Evolutionary conservation across 495 filamentous ascomycete species (phyloP), one percentile per base, ranked within the genome.

Genomic region (Beverwykella pulmonaria): DNA sequence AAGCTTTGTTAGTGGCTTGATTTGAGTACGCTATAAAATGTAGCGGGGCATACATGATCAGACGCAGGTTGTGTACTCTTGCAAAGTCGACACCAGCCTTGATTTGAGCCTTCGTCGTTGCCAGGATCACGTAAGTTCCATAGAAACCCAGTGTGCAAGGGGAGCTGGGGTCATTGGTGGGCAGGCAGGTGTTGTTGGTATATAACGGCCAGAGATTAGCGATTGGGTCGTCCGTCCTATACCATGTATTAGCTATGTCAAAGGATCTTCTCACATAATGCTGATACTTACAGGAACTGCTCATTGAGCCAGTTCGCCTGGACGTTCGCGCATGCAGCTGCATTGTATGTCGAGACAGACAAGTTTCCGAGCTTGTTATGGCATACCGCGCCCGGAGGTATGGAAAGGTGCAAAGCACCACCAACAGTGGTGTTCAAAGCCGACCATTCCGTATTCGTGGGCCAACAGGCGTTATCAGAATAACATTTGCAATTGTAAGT

Each of bases 401-500:
- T 5, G 30, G 63, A 56, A 19, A 54, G 20, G 50, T 62, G 50
- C 44, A 70, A 41, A 47, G 52, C 53, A 17, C 68, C 68, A 20
- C 44, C 57, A 30, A 70, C 68, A 14, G 68, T 70, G 20, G 6
- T 67, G 22, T 70, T 70, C 29, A 70, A 44, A 12, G 62, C 48
- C 1, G 49, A 39, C 68, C 68, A 70, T 12, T 61, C 56, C 3
- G 61, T 7, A 1, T 17, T 19, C 12, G 25, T 54, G n/a, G 68
- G 68, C 57, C 62, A 70, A 41, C 68, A 70, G 4, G 55, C 56
- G 29, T 70, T 63, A 34, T 65, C 63, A 0, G 56, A 62, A 27
- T 70, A 70, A 26, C 68, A 70, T 25, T 70, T 70, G 68, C 68
- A 70, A 26, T 66, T 26, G 47, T 70, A 70, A 14, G 34, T 61